Evolutionary conservation across 805 yeast genomes (phyloP), one percentile per base, ranked within the genome.

Genomic region (Candida easanensis): DNA sequence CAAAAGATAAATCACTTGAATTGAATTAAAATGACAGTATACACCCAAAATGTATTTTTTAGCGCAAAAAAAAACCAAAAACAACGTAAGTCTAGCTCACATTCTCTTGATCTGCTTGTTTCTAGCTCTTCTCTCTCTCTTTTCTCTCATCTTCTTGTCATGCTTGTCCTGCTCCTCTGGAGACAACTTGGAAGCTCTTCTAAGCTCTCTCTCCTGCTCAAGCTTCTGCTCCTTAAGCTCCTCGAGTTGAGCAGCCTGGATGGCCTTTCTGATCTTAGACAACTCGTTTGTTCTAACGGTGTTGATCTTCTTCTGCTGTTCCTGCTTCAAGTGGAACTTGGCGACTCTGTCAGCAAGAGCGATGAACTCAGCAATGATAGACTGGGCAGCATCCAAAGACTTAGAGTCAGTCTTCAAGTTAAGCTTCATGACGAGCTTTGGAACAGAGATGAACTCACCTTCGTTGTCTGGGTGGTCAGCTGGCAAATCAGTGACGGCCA

Each of bases 401-500:
- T 65, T 62, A 9, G 69, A 60, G 23, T 73, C 71, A 26, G 73
- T 64, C 31, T 85, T 79, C 48, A 80, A 58, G 34, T 66, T 63
- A 50, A 82, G 58, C 43, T 81, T 74, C 48, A 90, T 64, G 15
- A 80, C 61, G 32, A 86, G 68, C 59, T 75, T 63, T 48, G 70
- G 64, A 40, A 56, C 57, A 28, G 85, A 76, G 32, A 65, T 69
- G 64, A 77, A 74, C 50, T 81, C 84, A n/a, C 62, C 63, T 37
- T 79, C 68, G 27, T 74, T 61, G 34, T 64, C 69, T 36, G 99
- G 98, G 54, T 78, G 84, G 39, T 73, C 84, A n/a, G 65, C 54
- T 14, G 89, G 82, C 64, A 87, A 84, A 65, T 93, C 99, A 39
- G 97, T 88, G 61, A 89, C 73, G 33, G 95, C 82, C 48, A 93